Percentiles rank a stretch among this genome's conserved stretches.
Evolutionary conservation across 2,329 filamentous ascomycete genomes (phyloP).

Genomic region (Neofusicoccum ribis): DNA sequence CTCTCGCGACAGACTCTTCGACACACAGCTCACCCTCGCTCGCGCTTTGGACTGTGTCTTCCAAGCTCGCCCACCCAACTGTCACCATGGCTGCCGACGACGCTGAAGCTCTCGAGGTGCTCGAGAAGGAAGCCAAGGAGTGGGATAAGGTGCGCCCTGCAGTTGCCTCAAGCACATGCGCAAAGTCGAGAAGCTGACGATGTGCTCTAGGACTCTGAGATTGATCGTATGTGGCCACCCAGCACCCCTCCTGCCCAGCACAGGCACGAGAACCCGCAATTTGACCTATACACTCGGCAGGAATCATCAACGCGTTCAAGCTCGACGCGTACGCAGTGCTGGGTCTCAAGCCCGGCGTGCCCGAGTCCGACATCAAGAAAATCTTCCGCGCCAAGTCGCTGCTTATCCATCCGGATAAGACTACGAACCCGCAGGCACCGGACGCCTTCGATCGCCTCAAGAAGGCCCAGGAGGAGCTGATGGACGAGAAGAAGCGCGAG

Average conservation of each 20-base stretch:
- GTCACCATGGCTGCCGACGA: slow-evolving; percentile 56
- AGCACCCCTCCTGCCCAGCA: background rate
- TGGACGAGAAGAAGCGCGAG: slow-evolving; percentile 89
- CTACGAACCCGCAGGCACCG: slow-evolving; percentile 82
- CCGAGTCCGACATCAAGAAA: slow-evolving; percentile 93
- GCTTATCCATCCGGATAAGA: slow-evolving; percentile 98
- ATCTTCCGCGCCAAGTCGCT: slow-evolving; percentile 97
- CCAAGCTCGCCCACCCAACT: background rate
- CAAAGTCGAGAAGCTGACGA: background rate
- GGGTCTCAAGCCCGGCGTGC: slow-evolving; percentile 90
- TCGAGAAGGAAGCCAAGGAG: slow-evolving; percentile 84
- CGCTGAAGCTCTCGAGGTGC: slow-evolving; percentile 61
- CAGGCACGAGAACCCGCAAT: background rate
- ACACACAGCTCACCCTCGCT: background rate
- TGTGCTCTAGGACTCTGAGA: slow-evolving; percentile 76
- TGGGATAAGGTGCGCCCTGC: slow-evolving; percentile 71
- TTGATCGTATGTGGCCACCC: slow-evolving; percentile 61
- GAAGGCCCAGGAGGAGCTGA: slow-evolving; percentile 85
- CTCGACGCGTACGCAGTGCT: slow-evolving; percentile 87
- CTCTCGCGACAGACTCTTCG: background rate
- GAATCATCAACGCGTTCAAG: slow-evolving; percentile 84
- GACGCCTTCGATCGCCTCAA: slow-evolving; percentile 97
- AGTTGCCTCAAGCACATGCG: background rate
- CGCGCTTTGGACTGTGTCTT: background rate
- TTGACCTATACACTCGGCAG: slow-evolving; percentile 24